These are phyloP conservation scores for Aspergillus biplanus DNA, from an alignment of 495 filamentous ascomycete species.

Conservation along the genomic window DNA sequence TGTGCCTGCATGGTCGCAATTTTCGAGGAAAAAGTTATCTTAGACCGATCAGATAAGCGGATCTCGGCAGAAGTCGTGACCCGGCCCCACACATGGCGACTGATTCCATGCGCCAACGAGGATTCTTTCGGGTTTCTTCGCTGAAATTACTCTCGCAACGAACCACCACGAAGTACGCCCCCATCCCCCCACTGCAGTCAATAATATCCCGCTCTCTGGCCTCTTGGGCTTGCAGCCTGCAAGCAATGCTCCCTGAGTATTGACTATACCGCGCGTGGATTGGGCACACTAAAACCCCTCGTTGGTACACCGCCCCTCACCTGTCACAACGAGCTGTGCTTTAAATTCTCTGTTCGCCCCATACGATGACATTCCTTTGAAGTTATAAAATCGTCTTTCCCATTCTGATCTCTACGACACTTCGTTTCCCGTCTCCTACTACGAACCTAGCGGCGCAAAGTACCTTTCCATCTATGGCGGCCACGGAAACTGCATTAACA, in stretches of 20 bases:
- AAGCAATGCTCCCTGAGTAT: conserved; percentile 25
- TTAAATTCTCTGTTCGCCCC: conserved; percentile 28
- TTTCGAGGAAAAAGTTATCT: conserved; percentile 42
- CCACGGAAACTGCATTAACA: conserved; percentile 45
- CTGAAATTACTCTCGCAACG: conserved; percentile 19
- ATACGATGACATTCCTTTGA: conserved; percentile 32
- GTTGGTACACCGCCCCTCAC: conserved; percentile 38
- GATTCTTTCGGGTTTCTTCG: conserved; percentile 21
- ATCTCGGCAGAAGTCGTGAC: conserved; percentile 36
- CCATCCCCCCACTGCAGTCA: conserved; percentile 15
- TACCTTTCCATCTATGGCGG: conserved; percentile 38
- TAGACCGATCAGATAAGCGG: conserved; percentile 45
- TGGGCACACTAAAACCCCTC: conserved; percentile 39
- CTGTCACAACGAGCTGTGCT: conserved; percentile 16
- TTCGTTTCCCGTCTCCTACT: conserved; percentile 23
- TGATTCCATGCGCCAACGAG: conserved; percentile 17
- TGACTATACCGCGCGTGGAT: conserved; percentile 28
- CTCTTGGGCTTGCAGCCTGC: conserved; percentile 22
- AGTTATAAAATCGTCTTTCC: not conserved
- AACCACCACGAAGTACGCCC: conserved; percentile 17
- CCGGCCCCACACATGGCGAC: conserved; percentile 27
- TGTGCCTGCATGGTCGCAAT: conserved; percentile 4
- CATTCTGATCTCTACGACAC: not conserved
- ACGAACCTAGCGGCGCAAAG: conserved; percentile 6
- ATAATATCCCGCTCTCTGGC: conserved; percentile 21